Conservation (phyloP, 495 filamentous ascomycete species). For the Talaromyces ruber region DNA sequence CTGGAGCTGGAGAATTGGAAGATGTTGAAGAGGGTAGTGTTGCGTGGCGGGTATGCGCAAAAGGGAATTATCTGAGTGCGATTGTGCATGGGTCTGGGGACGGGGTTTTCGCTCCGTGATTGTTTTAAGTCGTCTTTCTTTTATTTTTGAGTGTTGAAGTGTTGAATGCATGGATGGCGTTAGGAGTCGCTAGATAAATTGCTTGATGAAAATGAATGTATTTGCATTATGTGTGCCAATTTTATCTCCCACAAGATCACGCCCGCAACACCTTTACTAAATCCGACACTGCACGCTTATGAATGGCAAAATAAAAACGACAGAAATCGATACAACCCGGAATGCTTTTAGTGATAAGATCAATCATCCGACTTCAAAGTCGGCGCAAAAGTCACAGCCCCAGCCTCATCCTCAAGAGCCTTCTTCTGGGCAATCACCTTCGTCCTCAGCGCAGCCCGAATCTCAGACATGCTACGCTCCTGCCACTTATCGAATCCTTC, state of each 20-base stretch:
- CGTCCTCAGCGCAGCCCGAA: constrained; percentile 41
- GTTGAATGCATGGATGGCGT: not conserved
- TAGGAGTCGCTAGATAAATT: not conserved
- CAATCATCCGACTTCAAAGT: constrained; percentile 11
- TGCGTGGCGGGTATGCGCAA: constrained; percentile 50
- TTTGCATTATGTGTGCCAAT: not conserved
- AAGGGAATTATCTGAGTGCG: constrained; percentile 45
- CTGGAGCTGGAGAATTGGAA: constrained; percentile 17
- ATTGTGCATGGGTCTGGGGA: constrained; percentile 33
- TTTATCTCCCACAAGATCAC: not conserved
- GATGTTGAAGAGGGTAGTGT: constrained; percentile 31
- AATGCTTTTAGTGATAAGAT: not conserved
- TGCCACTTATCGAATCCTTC: constrained; percentile 53
- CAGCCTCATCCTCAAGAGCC: not conserved
- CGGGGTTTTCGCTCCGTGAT: constrained; percentile 30
- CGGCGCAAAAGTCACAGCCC: constrained; percentile 9
- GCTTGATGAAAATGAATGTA: not conserved
- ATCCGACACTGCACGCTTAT: not conserved
- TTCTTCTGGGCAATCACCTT: constrained; percentile 27
- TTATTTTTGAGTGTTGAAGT: too few relatives aligned
- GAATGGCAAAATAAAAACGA: not conserved
- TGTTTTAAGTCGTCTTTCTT: not conserved
- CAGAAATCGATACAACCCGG: not conserved
- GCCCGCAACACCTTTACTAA: not conserved
- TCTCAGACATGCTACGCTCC: constrained; percentile 48